Conservation (phyloP, 1,284 basidiomycete species). For the Cryptococcus amylolentus region DNA sequence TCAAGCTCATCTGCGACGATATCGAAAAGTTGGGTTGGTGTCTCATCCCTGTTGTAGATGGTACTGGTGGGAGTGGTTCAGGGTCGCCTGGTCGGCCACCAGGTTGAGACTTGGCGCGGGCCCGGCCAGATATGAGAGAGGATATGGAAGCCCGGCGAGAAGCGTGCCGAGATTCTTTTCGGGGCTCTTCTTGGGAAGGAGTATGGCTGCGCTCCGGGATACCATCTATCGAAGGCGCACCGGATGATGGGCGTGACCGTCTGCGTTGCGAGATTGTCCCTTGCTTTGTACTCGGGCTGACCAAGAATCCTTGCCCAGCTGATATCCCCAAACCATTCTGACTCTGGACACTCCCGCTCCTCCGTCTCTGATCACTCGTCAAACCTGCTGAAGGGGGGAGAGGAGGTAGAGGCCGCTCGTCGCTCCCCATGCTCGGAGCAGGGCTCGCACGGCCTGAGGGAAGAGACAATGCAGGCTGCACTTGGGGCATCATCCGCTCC, state of each 20-base stretch:
- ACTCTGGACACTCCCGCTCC: background rate
- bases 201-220: background rate
- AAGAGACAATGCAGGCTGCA: too few relatives aligned
- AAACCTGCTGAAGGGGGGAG: background rate
- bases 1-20: constrained; percentile 6
- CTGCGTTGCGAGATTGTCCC: constrained; percentile 42
- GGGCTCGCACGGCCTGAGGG: background rate
- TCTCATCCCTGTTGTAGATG: constrained; percentile 2
- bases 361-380: background rate
- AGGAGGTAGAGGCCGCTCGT: background rate
- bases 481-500: background rate
- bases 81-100: constrained; percentile 27
- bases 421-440: background rate
- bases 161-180: too few relatives aligned
- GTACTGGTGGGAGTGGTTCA: constrained; percentile 9
- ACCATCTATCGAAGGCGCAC: background rate
- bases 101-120: constrained; percentile 40
- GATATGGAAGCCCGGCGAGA: background rate
- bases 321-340: background rate
- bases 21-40: constrained; percentile 25
- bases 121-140: constrained; percentile 3
- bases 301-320: constrained; percentile 14
- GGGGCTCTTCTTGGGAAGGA: background rate
- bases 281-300: constrained; percentile 31
- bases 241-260: constrained; percentile 18